Evolutionary conservation across 306 rosid genomes (phyloP).

Genomic region (Neltuma alba): DNA sequence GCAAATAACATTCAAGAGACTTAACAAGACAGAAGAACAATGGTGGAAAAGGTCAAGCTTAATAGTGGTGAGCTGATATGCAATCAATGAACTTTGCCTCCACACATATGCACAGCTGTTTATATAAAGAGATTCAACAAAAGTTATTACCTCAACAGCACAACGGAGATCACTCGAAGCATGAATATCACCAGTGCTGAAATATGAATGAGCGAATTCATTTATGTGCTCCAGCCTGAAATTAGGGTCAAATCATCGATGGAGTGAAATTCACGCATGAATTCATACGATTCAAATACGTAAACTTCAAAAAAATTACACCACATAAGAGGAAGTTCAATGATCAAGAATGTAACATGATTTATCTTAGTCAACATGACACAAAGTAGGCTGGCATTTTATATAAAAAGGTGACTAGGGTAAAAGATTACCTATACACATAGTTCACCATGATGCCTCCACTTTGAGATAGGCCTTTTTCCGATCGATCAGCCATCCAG

Average conservation of each 20-base stretch:
- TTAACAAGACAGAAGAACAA: neutral
- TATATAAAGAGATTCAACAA: constrained; percentile 14
- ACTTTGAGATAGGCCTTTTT: constrained; percentile 82
- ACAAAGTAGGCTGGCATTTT: constrained; percentile 11
- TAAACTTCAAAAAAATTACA: constrained; percentile 19
- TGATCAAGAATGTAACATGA: neutral
- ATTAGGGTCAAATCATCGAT: constrained; percentile 22
- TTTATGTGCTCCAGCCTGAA: constrained; percentile 79
- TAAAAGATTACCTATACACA: constrained; percentile 67
- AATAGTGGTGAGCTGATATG: neutral
- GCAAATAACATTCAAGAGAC: constrained; percentile 36
- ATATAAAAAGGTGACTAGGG: neutral
- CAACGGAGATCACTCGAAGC: constrained; percentile 61
- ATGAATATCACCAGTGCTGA: constrained; percentile 68
- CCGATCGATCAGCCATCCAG: constrained; percentile 94
- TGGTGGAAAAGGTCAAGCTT: neutral
- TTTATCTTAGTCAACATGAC: constrained; percentile 15
- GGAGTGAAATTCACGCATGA: neutral
- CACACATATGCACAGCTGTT: neutral
- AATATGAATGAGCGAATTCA: constrained; percentile 82
- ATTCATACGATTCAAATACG: constrained; percentile 15
- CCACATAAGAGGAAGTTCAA: constrained; percentile 1
- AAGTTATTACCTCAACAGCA: constrained; percentile 52
- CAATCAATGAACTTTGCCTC: constrained; percentile 6
- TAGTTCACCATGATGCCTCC: constrained; percentile 97